Conservation (phyloP, 768 basidiomycete genomes). For the Vararia minispora region DNA sequence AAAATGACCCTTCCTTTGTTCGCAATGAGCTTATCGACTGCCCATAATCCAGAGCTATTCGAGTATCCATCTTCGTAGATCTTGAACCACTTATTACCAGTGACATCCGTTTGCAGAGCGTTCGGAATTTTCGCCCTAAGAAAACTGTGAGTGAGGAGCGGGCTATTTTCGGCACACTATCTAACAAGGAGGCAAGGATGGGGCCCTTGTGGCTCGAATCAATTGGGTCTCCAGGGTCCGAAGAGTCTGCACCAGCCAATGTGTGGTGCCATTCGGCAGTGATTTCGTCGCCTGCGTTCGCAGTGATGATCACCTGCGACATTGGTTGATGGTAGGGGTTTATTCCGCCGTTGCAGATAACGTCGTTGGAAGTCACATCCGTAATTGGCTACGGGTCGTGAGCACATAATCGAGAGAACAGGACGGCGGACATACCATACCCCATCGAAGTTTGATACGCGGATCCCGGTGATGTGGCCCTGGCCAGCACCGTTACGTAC, state of each 20-base stretch:
- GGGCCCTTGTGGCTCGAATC: constrained; percentile 44
- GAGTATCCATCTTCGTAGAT: constrained; percentile 34
- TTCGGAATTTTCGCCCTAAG: constrained; percentile 31
- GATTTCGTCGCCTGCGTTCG: constrained; percentile 40
- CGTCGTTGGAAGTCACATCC: constrained; percentile 41
- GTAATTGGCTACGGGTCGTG: constrained; percentile 33
- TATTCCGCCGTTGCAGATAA: constrained; percentile 51
- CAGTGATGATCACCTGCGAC: constrained; percentile 32
- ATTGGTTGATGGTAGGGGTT: constrained; percentile 41
- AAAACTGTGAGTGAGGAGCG: no score
- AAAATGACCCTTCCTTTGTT: constrained; percentile 38
- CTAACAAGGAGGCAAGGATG: constrained; percentile 39
- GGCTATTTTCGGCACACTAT: no score
- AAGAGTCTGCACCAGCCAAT: constrained; percentile 30
- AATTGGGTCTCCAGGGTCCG: constrained; percentile 37
- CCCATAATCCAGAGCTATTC: constrained; percentile 28
- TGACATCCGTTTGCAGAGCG: constrained; percentile 34
- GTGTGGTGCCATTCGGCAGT: constrained; percentile 45
- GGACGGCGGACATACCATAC: constrained; percentile 22
- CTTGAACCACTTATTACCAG: constrained; percentile 44
- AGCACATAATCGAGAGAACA: background rate
- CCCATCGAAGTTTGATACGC: constrained; percentile 36
- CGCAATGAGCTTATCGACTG: constrained; percentile 32
- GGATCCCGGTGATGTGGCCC: constrained; percentile 33
- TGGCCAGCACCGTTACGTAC: constrained; percentile 42